Evolutionary conservation across 2,329 filamentous ascomycete species (phyloP).

Genomic region (Colletotrichum graminicola): DNA sequence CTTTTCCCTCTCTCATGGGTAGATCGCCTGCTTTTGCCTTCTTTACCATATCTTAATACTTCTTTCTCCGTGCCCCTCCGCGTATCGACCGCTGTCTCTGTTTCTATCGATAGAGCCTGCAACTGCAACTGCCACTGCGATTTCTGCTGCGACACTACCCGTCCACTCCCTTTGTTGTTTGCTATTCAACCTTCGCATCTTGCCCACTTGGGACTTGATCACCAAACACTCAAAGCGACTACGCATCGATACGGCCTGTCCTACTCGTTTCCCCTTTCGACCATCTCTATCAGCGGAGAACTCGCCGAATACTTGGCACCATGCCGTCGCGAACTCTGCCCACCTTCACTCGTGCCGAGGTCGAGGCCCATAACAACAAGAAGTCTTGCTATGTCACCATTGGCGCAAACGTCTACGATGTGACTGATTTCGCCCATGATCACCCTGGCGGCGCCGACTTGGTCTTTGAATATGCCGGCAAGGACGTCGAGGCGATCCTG

Average conservation of each 20-base stretch:
- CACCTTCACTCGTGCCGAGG: slow-evolving; percentile 83
- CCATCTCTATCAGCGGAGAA: slow-evolving; percentile 35
- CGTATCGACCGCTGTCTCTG: background rate
- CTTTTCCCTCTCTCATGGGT: slow-evolving; percentile 22
- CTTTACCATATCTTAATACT: slow-evolving; percentile 30
- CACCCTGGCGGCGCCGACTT: slow-evolving; percentile 93
- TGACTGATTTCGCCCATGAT: slow-evolving; percentile 89
- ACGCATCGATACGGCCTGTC: background rate
- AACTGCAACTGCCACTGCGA: slow-evolving; percentile 19
- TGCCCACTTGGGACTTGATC: slow-evolving; percentile 27
- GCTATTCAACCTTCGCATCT: slow-evolving; percentile 6
- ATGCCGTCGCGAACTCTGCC: slow-evolving; percentile 89
- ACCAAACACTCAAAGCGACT: slow-evolving; percentile 18
- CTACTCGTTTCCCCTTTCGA: slow-evolving; percentile 33
- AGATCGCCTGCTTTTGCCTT: slow-evolving; percentile 25
- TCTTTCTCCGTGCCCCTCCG: slow-evolving; percentile 11
- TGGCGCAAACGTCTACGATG: slow-evolving; percentile 91
- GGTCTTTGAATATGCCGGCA: slow-evolving; percentile 89
- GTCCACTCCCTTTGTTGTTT: slow-evolving; percentile 40
- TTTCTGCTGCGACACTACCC: slow-evolving; percentile 26
- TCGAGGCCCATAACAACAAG: slow-evolving; percentile 81
- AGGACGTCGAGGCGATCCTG: slow-evolving; percentile 86
- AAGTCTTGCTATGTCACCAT: slow-evolving; percentile 95
- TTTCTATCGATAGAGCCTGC: slow-evolving; percentile 24
- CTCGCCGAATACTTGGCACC: slow-evolving; percentile 12